Base-by-base conservation (phyloP, 768 basidiomycete species). In the Nidularia sp. region DNA sequence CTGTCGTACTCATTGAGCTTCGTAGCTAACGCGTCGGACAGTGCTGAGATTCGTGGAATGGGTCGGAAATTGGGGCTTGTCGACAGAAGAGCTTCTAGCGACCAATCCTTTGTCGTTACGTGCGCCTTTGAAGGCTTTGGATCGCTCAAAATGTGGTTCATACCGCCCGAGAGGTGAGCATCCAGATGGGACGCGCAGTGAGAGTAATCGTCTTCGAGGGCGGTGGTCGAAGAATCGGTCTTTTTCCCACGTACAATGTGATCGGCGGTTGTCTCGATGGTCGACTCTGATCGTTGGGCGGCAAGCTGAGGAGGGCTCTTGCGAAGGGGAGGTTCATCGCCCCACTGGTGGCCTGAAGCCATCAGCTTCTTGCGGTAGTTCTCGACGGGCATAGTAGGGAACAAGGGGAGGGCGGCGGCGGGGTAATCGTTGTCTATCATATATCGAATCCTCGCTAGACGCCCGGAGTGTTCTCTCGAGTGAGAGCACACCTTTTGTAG, bases 41-140 rank as follows among this genome's bases (percentile, higher is more conserved):
- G 52, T 32, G 50, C 56, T 43, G 62, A 66, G 60, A 64, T 57
- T 53, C 61, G 60, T 47, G 60, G 39, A 10, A 57, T 55, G 10
- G 52, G 51, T 41, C 58, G 47, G 62, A 88, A 89, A 34, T 72
- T 75, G 7, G 56, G 49, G 15, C 72, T 68, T 6, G 56, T 50
- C 0, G 53, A 51, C 25, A 83, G 29, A 39, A 88, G 65, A 4
- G 53, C 42, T 0, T 75, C 61, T 0, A 84, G 33, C 4, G 74
- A 70, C 88, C 86, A 90, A 3, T 66, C 78, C 39, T 63, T 61
- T 2, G 79, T 75, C 1, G 80, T 73, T 29, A 73, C 29, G 15
- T 41, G 39, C 15, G 15, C 39, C 10, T 25, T 34, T 13, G n/a
- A 22, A 42, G 15, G 12, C 5, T n/a, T 34, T 12, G 9, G 13